A percentile compares a stretch with the other conserved stretches of the same genome.
phyloP scores from a whole-genome alignment of 805 yeast species.

The Hanseniaspora valbyensis region DNA sequence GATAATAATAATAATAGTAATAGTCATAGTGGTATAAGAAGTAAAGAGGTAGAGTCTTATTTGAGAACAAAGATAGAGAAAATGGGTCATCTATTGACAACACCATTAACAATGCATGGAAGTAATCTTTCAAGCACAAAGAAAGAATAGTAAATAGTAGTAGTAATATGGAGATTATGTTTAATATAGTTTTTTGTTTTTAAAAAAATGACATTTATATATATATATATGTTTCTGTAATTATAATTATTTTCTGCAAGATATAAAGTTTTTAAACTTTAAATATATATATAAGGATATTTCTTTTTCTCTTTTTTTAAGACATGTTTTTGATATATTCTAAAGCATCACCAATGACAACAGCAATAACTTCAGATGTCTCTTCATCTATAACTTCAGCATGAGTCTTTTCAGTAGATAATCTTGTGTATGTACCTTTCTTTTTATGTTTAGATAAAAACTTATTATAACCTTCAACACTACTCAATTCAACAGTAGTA shows the following conservation, averaged over 20 bases:
- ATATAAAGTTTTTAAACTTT: too few relatives aligned
- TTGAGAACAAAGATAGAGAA: constrained; percentile 86
- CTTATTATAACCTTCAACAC: constrained; percentile 33
- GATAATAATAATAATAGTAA: too few relatives aligned
- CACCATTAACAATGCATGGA: constrained; percentile 30
- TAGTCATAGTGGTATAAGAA: constrained; percentile 75
- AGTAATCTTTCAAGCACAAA: not conserved
- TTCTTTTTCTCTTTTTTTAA: not conserved
- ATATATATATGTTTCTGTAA: not conserved
- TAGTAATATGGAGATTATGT: too few relatives aligned
- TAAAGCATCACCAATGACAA: constrained; percentile 11
- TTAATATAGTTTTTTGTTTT: not conserved
- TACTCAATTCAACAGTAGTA: constrained; percentile 32
- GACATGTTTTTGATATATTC: not conserved
- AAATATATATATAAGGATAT: too few relatives aligned
- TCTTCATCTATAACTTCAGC: constrained; percentile 33
- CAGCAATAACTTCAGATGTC: constrained; percentile 26
- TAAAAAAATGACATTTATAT: not conserved
- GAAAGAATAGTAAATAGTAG: not conserved
- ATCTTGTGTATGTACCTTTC: constrained; percentile 27
- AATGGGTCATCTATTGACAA: constrained; percentile 85
- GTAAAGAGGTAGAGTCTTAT: constrained; percentile 85
- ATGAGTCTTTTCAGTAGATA: constrained; percentile 27
- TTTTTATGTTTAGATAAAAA: constrained; percentile 30
- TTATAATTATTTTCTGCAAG: too few relatives aligned